Evolutionary conservation across 1,284 basidiomycete genomes (phyloP), one percentile per base, ranked within the genome.

Genomic region (Blastosporella zonata): DNA sequence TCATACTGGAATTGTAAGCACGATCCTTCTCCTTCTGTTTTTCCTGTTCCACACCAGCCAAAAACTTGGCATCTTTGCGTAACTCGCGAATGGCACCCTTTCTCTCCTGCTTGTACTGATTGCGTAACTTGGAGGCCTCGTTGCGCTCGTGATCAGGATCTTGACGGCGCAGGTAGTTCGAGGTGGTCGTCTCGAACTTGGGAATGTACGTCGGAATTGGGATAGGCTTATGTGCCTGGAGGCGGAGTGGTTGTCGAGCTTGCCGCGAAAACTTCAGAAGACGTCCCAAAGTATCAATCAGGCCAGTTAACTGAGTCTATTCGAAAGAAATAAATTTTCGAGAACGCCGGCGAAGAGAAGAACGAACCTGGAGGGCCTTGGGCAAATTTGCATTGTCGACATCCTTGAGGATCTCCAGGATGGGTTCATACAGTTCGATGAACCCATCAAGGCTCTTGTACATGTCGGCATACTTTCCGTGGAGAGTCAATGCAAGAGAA

Each of bases 31-130:
- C 85, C 63, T 79, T 76, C 69, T 93, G 89, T 64, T 87, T 84
- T 69, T 85, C 82, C 60, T 91, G 86, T 62, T 92, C 83, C 62
- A 94, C 92, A 41, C 78, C 78, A 8, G 97, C 94, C 67, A 99
- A 75, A 81, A 98, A 99, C 54, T 82, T 79, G 54, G 92, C 87
- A 67, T 99, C 97, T 74, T 97, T 97, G 54, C 97, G 84, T 50
- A 99, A 75, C 65, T 99, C 97, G 47, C 96, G 79, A 53, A 99
- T 93, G 1, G 97, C 97, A 27, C 97, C 95, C 75, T 98, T 99
- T 65, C 82, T 79, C 73, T 99, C 97, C 72, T 98, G 89, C 72
- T 97, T 97, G 75, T 93, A 87, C 66, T 96, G 82, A 29, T 84
- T 81, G 43, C 89, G 87, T 59, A 99, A 71, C 69, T 99, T 99